Evolutionary conservation across 345 rosid species (phyloP).

Genomic region (Aquilaria sinensis): DNA sequence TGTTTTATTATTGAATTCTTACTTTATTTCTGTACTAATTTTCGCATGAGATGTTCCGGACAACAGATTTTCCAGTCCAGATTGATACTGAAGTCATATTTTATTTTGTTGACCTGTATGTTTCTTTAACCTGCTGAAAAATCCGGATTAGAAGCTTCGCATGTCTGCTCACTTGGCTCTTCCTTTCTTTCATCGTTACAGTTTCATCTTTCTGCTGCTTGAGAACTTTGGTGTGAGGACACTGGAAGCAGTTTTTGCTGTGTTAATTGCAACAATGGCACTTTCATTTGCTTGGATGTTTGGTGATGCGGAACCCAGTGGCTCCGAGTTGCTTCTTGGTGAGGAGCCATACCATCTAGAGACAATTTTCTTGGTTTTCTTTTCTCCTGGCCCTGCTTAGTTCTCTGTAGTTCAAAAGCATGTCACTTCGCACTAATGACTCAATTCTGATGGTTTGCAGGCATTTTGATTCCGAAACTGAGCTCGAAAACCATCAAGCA

Average conservation of each 20-base stretch:
- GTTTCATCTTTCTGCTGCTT: slow-evolving; percentile 82
- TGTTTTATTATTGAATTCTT: not conserved
- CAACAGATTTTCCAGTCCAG: too few species aligned
- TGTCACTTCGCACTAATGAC: not conserved
- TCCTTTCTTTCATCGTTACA: slow-evolving; percentile 27
- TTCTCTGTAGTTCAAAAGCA: not conserved
- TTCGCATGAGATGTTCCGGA: too few species aligned
- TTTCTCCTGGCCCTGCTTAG: too few species aligned
- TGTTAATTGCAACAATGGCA: slow-evolving; percentile 80
- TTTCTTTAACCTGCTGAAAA: too few species aligned
- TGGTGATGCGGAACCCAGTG: slow-evolving; percentile 78
- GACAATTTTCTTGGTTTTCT: not conserved
- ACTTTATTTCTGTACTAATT: not conserved
- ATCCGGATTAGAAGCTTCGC: too few species aligned
- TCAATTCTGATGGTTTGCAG: slow-evolving; percentile 28
- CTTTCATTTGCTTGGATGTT: slow-evolving; percentile 96
- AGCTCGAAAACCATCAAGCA: slow-evolving; percentile 82
- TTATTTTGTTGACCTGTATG: too few species aligned
- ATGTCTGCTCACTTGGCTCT: slow-evolving; percentile 1
- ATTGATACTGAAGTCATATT: not conserved
- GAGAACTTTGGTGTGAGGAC: slow-evolving; percentile 95
- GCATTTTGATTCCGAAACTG: slow-evolving; percentile 71
- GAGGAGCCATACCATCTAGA: slow-evolving; percentile 6
- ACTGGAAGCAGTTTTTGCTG: slow-evolving; percentile 83
- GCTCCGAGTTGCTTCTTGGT: slow-evolving; percentile 78